These are phyloP conservation scores for Hyphodiscus hymeniophilus DNA, from an alignment of 495 filamentous ascomycete genomes.

Conservation along the genomic window DNA sequence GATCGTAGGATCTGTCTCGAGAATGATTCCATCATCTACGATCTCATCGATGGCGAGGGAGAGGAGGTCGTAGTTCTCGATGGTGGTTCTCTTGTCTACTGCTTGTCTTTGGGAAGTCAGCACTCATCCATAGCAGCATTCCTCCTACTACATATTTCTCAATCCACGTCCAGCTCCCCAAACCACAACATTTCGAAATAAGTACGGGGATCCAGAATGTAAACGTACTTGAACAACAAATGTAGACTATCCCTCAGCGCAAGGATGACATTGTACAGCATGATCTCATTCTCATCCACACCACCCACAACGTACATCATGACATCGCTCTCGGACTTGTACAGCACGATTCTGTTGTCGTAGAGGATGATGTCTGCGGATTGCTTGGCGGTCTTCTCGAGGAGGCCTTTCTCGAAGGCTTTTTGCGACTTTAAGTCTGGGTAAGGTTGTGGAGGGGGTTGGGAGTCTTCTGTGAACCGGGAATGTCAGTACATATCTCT, in stretches of 20 bases:
- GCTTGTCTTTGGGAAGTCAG: slow-evolving; percentile 52
- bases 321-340: slow-evolving; percentile 95
- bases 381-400: slow-evolving; percentile 95
- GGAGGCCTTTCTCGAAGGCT: slow-evolving; percentile 88
- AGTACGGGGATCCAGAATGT: too few relatives aligned
- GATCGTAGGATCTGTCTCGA: slow-evolving; percentile 92
- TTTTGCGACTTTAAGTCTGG: slow-evolving; percentile 86
- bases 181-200: too few relatives aligned
- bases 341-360: slow-evolving; percentile 89
- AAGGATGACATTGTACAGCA: slow-evolving; percentile 88
- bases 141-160: background rate
- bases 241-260: slow-evolving; percentile 83
- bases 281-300: slow-evolving; percentile 90
- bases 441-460: slow-evolving; percentile 61
- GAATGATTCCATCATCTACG: slow-evolving; percentile 90
- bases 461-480: slow-evolving; percentile 19
- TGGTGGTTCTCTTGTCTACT: slow-evolving; percentile 92
- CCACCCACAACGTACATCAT: slow-evolving; percentile 94
- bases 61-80: slow-evolving; percentile 95
- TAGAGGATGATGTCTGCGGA: slow-evolving; percentile 92
- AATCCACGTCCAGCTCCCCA: background rate
- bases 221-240: slow-evolving; percentile 79
- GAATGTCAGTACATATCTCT: background rate
- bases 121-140: background rate
- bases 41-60: slow-evolving; percentile 92